Conservation (phyloP, 2,329 filamentous ascomycete species). For the Aspergillus bombycis region DNA sequence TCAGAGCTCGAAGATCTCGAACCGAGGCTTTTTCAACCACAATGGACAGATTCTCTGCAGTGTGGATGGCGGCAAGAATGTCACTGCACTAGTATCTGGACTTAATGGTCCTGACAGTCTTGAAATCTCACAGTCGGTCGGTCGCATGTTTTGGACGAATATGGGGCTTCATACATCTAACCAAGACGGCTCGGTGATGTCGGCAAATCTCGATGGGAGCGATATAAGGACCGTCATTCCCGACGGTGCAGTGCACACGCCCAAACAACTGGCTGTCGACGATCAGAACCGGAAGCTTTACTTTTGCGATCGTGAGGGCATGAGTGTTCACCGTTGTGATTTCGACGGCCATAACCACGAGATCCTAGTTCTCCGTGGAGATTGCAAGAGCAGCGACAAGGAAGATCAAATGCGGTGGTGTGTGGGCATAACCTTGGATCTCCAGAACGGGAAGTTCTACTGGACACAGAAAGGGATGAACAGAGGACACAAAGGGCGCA, state of each 20-base stretch:
- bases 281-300: slow-evolving; percentile 35
- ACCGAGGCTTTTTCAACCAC: no score
- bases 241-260: slow-evolving; percentile 52
- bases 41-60: no score
- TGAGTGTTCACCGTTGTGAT: slow-evolving; percentile 39
- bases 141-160: slow-evolving; percentile 55
- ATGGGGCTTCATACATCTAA: slow-evolving; percentile 46
- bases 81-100: not conserved
- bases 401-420: slow-evolving; percentile 47
- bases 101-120: slow-evolving; percentile 50
- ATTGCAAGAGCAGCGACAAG: not conserved
- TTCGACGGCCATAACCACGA: slow-evolving; percentile 40
- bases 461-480: slow-evolving; percentile 64
- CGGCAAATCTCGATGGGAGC: slow-evolving; percentile 53
- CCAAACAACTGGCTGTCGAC: slow-evolving; percentile 47
- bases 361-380: slow-evolving; percentile 40
- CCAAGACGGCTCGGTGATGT: slow-evolving; percentile 49
- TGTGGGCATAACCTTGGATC: slow-evolving; percentile 58
- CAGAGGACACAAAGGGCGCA: slow-evolving; percentile 56
- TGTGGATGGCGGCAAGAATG: no score
- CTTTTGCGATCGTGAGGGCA: slow-evolving; percentile 50
- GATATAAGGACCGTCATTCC: slow-evolving; percentile 49
- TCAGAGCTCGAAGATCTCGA: slow-evolving; percentile 18
- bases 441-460: slow-evolving; percentile 52
- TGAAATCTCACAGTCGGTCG: slow-evolving; percentile 36